phyloP scores from a whole-genome alignment of 2,329 filamentous ascomycete genomes.

The Intubia oerlemansii region DNA sequence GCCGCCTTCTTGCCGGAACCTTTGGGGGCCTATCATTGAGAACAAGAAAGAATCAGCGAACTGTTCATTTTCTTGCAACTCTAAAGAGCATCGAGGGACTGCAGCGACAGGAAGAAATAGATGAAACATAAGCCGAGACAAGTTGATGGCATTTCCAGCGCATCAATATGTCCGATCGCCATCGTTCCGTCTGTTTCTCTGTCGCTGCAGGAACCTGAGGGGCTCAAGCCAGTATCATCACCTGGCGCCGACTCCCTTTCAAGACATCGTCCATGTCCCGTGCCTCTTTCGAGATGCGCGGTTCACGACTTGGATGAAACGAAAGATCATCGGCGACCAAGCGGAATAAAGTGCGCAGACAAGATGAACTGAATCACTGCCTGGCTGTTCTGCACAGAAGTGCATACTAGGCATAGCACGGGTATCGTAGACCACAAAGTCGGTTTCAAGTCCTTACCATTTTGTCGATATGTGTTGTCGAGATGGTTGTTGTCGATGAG shows the following conservation, averaged over 20 bases:
- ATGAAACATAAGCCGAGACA: constrained; percentile 11
- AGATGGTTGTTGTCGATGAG: constrained; percentile 19
- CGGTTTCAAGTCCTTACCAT: constrained; percentile 36
- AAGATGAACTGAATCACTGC: constrained; percentile 3
- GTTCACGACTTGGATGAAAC: too few relatives aligned
- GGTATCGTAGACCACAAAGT: constrained; percentile 13
- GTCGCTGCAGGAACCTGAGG: too few relatives aligned
- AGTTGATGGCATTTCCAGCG: constrained; percentile 29
- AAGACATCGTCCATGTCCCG: background rate
- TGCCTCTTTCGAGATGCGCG: constrained; percentile 17
- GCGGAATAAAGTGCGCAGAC: constrained; percentile 5
- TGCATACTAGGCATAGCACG: constrained; percentile 8
- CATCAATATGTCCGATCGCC: too few relatives aligned
- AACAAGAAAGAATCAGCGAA: constrained; percentile 98
- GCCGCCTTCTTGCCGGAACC: constrained; percentile 83
- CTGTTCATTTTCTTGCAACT: constrained; percentile 60
- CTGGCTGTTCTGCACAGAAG: constrained; percentile 7
- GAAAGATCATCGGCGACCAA: background rate
- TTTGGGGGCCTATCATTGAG: constrained; percentile 99
- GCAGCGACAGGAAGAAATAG: too few relatives aligned
- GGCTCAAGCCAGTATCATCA: constrained; percentile 48
- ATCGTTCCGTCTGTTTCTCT: too few relatives aligned
- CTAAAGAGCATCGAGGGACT: constrained; percentile 58
- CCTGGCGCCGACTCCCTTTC: too few relatives aligned
- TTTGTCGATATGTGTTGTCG: too few relatives aligned